A percentile compares a stretch with the other conserved stretches of the same genome.
Evolutionary conservation across 805 yeast species (phyloP).

Genomic region (Candida argentea): DNA sequence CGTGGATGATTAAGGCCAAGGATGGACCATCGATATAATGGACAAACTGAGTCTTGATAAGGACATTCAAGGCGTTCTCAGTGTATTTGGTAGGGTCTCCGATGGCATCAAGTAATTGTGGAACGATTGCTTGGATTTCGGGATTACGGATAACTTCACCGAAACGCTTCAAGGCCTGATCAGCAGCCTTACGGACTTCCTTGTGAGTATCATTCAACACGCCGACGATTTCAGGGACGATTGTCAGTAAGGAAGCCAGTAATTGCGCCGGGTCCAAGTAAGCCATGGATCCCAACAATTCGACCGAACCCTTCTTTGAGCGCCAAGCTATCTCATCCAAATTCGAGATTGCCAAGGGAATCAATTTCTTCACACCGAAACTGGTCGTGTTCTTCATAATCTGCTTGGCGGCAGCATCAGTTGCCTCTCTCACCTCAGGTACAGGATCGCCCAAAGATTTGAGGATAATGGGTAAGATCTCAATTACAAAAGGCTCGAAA

Average conservation of each 20-base stretch:
- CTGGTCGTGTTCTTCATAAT: constrained; percentile 90
- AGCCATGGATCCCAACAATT: constrained; percentile 94
- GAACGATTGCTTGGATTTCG: constrained; percentile 88
- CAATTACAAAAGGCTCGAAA: constrained; percentile 93
- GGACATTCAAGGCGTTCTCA: constrained; percentile 74
- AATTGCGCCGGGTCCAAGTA: constrained; percentile 91
- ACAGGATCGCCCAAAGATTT: constrained; percentile 76
- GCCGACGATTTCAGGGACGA: constrained; percentile 94
- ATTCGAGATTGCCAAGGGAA: constrained; percentile 82
- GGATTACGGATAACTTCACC: constrained; percentile 98
- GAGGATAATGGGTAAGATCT: constrained; percentile 71
- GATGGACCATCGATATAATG: constrained; percentile 99
- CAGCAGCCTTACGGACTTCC: constrained; percentile 95
- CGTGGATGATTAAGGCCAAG: constrained; percentile 87
- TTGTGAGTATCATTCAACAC: constrained; percentile 92
- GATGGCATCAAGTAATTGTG: constrained; percentile 78
- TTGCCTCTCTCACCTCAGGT: constrained; percentile 81
- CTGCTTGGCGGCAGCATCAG: constrained; percentile 74
- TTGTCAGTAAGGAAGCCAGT: constrained; percentile 77
- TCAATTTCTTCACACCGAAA: constrained; percentile 81
- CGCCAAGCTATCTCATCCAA: constrained; percentile 92
- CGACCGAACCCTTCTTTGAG: constrained; percentile 94
- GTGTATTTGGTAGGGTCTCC: constrained; percentile 93
- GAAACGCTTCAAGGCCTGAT: constrained; percentile 73
- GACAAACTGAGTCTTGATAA: constrained; percentile 85